These are phyloP conservation scores for Crithidia expoeki DNA, from an alignment of 208 protist species.

Conservation along the genomic window DNA sequence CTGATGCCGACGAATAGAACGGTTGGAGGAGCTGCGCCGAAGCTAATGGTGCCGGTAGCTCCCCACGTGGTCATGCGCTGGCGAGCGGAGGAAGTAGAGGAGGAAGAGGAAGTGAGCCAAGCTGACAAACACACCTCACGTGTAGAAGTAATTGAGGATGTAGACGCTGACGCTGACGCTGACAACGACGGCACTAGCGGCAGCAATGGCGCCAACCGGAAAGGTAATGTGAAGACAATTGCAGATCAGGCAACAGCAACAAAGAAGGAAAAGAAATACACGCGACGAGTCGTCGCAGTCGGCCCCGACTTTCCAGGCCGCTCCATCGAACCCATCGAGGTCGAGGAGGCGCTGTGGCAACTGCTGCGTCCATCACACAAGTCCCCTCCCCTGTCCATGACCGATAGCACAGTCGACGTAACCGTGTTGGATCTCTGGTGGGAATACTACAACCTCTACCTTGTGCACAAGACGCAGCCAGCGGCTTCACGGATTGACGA, in stretches of 20 bases:
- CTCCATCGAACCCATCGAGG: constrained; percentile 17
- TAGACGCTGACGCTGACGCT: neutral
- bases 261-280: too few species aligned
- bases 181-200: too few species aligned
- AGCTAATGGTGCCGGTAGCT: constrained; percentile 12
- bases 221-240: neutral
- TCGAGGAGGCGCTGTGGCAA: constrained; percentile 45
- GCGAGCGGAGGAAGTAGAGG: constrained; percentile 12
- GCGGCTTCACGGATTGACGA: constrained; percentile 40
- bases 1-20: constrained; percentile 20
- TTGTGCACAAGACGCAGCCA: constrained; percentile 74
- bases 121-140: neutral
- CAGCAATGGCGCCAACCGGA: neutral
- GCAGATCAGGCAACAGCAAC: too few species aligned
- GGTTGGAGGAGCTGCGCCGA: neutral
- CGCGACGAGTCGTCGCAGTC: constrained; percentile 11
- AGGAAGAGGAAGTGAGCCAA: neutral
- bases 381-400: neutral
- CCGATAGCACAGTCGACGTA: constrained; percentile 1
- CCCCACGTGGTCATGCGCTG: constrained; percentile 28
- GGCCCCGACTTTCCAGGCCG: constrained; percentile 50
- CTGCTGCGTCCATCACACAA: constrained; percentile 39
- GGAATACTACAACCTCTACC: constrained; percentile 64
- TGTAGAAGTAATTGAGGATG: constrained; percentile 2
- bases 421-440: constrained; percentile 76